Percentiles rank a stretch among this genome's conserved stretches.
Conservation (phyloP, 75 land plant species). For the Cryptomeria japonica region DNA sequence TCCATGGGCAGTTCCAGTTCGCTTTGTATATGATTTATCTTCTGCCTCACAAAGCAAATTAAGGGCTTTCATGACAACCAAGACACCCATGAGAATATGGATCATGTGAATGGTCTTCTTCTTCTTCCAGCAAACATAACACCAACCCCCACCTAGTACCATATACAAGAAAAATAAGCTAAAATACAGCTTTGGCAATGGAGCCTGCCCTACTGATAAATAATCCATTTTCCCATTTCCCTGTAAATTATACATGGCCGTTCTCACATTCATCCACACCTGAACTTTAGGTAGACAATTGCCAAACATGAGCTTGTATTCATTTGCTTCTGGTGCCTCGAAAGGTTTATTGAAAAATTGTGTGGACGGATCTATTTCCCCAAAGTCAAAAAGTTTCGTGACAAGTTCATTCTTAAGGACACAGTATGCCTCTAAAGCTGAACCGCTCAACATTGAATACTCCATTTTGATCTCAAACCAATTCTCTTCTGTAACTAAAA, state of each 20-base stretch:
- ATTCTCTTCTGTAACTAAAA: not conserved
- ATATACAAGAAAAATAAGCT: slow-evolving; percentile 47
- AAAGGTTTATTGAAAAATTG: not conserved
- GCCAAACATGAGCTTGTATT: slow-evolving; percentile 8
- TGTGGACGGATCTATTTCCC: not conserved
- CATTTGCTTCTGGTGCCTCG: not conserved
- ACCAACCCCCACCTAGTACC: slow-evolving; percentile 43
- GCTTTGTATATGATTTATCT: slow-evolving; percentile 68
- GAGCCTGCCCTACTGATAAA: slow-evolving; percentile 64
- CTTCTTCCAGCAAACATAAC: slow-evolving; percentile 36
- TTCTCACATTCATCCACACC: slow-evolving; percentile 13
- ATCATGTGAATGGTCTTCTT: slow-evolving; percentile 47
- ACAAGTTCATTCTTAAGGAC: not conserved
- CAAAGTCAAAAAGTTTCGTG: not conserved
- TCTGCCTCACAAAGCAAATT: slow-evolving; percentile 75
- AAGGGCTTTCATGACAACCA: slow-evolving; percentile 59
- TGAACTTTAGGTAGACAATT: not conserved
- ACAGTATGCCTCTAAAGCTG: not conserved
- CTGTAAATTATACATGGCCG: slow-evolving; percentile 6
- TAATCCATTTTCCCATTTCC: slow-evolving; percentile 27
- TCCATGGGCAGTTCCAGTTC: slow-evolving; percentile 72
- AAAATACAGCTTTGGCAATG: slow-evolving; percentile 61
- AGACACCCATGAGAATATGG: slow-evolving; percentile 72
- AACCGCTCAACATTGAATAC: not conserved
- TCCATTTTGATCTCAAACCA: not conserved